Evolutionary conservation across 306 rosid genomes (phyloP).

Genomic region (Cyamopsis tetragonoloba): DNA sequence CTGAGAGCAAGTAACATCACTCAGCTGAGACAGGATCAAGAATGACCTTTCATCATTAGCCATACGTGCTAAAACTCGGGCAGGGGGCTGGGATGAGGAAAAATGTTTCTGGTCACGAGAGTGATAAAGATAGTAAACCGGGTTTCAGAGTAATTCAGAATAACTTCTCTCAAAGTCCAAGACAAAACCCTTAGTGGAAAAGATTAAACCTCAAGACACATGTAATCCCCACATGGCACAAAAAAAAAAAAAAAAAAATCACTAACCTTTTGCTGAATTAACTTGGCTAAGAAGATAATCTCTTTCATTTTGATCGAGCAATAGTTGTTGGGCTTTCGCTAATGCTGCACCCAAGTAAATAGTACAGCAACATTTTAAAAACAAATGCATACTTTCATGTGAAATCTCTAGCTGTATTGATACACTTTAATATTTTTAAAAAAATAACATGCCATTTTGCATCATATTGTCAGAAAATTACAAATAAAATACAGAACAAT

Average conservation of each 20-base stretch:
- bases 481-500: constrained; percentile 6
- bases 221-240: background rate
- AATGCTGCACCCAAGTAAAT: constrained; percentile 61
- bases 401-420: background rate
- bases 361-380: constrained; percentile 20
- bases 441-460: background rate
- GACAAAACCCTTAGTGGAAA: background rate
- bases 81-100: background rate
- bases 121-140: constrained; percentile 10
- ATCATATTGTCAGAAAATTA: background rate
- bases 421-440: background rate
- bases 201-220: constrained; percentile 2
- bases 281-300: constrained; percentile 87
- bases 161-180: background rate
- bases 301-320: constrained; percentile 91
- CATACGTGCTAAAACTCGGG: background rate
- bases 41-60: background rate
- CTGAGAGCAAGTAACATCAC: constrained; percentile 6
- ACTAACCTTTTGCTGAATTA: constrained; percentile 89
- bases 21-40: background rate
- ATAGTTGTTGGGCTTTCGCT: constrained; percentile 92
- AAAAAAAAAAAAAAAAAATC: background rate
- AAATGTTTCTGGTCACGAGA: background rate
- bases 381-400: background rate
- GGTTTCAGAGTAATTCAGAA: background rate